Base-by-base conservation (phyloP, 805 yeast species). In the Kazachstania kunashirensis region DNA sequence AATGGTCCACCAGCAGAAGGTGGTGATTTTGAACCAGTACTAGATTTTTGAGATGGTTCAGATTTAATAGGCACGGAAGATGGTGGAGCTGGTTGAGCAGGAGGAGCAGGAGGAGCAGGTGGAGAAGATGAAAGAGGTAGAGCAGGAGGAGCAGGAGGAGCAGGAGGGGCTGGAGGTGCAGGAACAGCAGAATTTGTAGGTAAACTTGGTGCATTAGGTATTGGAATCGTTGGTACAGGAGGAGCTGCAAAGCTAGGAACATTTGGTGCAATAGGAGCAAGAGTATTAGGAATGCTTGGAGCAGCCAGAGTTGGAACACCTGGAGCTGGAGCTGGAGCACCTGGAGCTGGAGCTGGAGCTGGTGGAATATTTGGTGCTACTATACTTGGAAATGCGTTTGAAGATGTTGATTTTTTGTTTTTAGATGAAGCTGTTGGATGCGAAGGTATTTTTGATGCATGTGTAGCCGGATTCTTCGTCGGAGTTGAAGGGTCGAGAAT, bases 1-100 rank as follows among this genome's bases (percentile, higher is more conserved):
- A 70, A 49, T 1, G 70, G 67, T 3, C 68, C 70, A 9, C 54
- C 49, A 38, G 49, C 26, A 27, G 56, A 41, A 38, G 58, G 43
- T 1, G 55, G 46, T 13, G 49, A 33, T 9, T 34, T 25, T 9
- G 43, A 14, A 10, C 42, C 16, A n/a, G 29, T 12, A 14, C n/a
- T 9, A 7, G 29, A 13, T 12, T 16, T 29, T 14, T 29, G 17
- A 12, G 8, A 11, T 29, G 17, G 9, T 3, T 12, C 13, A 4
- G 31, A 18, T 7, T 10, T 18, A 8, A 61, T 44, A 21, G 58
- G 53, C 6, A 52, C 43, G 10, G 55, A 43, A 1, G 57, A 45
- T 6, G 50, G 42, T 3, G 55, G 44, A 5, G 48, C 39, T 6
- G 43, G 27, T n/a, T 35, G 33, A 19, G 50, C 40, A 13, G 51